Base-by-base conservation (phyloP, 2,329 filamentous ascomycete genomes). In the Ascocoryne sarcoides region DNA sequence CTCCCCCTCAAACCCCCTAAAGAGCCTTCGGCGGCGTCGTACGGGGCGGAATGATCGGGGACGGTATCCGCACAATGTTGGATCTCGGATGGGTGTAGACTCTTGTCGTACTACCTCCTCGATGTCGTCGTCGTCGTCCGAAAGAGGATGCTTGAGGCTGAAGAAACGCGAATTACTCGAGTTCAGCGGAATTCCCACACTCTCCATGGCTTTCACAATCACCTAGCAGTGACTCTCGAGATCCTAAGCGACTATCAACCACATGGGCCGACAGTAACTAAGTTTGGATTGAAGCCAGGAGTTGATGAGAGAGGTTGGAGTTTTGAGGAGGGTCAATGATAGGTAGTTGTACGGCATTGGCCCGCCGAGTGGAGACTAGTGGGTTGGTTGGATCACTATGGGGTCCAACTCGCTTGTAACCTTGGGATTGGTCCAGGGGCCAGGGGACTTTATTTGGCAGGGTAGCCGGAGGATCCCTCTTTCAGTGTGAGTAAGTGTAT, bases 21-120 rank as follows among this genome's bases (percentile, higher is more conserved):
- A 33, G 15, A 44, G 45, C 18, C 49, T 10, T 31, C 46, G 43
- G 31, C 50, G 36, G 32, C 44, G 40, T 17, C 51, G 39, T 14
- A 51, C 42, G 15, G 44, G 32, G 32, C 47, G 48, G 39, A 46
- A 38, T 17, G 37, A 42, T 8, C 47, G 42, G 10, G 39, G 36
- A 31, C 39, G 40, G 29, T 20, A 10, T 23, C 26, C 32, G 19
- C 36, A 37, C 12, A 45, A 37, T 8, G 41, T 35, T 12, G 32
- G 10, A 19, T 12, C 16, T 16, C 17, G 32, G 3, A 35, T 12
- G 7, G 18, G 32, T 3, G 20, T 12, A 9, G 3, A 3, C 12
- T 17, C 16, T 19, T 17, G 32, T 20, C 32, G 32, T 9, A 18
- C 19, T 5, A 35, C 18, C n/a, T 35, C 32, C 20, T 35, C 7